Conservation (phyloP, 75 land plant species). For the Isoetes taiwanensis region DNA sequence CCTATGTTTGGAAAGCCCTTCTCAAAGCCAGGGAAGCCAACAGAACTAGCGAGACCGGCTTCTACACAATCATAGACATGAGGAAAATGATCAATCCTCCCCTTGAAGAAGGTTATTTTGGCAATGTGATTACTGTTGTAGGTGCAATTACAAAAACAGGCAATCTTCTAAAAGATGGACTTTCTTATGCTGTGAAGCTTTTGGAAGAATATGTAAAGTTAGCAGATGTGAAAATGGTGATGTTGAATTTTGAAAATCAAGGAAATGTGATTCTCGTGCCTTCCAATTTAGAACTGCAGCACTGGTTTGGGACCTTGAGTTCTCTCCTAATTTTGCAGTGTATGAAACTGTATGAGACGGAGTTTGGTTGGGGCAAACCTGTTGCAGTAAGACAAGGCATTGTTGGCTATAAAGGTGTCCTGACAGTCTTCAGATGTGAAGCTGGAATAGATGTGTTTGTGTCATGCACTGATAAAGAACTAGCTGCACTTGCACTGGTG, state of each 20-base stretch:
- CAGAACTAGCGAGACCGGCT: slow-evolving; percentile 42
- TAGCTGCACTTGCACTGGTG: no score
- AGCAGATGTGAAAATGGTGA: no score
- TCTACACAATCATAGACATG: slow-evolving; percentile 55
- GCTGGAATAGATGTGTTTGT: no score
- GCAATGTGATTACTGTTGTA: slow-evolving; percentile 50
- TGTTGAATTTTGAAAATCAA: no score
- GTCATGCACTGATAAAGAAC: no score
- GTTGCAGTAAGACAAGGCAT: slow-evolving; percentile 47
- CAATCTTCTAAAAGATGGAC: slow-evolving; percentile 19
- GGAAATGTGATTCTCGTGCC: no score
- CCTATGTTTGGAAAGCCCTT: slow-evolving; percentile 46
- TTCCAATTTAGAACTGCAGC: slow-evolving; percentile 44
- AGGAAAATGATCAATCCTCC: slow-evolving; percentile 43
- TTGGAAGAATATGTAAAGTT: no score
- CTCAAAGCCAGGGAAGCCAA: slow-evolving; percentile 33
- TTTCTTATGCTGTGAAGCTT: slow-evolving; percentile 25
- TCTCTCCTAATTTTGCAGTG: slow-evolving; percentile 64
- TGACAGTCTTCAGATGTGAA: no score
- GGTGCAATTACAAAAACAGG: slow-evolving; percentile 46
- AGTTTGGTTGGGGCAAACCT: slow-evolving; percentile 60
- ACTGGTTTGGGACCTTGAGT: slow-evolving; percentile 50
- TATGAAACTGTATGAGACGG: slow-evolving; percentile 50
- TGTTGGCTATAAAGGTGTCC: no score
- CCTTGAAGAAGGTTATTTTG: slow-evolving; percentile 51